Base-by-base conservation (phyloP, 768 basidiomycete species). In the Phylloporus sp. region DNA sequence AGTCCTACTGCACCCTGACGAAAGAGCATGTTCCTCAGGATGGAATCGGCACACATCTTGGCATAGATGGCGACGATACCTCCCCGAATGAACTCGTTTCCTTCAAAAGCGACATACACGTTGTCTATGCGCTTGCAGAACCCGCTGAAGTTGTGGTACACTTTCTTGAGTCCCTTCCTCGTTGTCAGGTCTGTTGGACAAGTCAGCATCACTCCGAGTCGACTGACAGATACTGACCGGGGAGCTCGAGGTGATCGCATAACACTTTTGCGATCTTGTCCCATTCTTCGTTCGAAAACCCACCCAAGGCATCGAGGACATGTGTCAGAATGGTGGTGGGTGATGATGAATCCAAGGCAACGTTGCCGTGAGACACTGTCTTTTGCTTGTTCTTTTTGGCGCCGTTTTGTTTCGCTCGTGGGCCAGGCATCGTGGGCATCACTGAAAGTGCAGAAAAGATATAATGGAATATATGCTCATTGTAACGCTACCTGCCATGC, bases 21-120 rank as follows among this genome's bases (percentile, higher is more conserved):
- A 57, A 82, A 77, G 15, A 86, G 69, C 52, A 80, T 79, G 64
- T 84, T 77, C 16, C 85, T 72, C 49, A 85, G 64, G 32, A 85
- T 70, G 3, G 80, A 72, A 61, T 85, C 84, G 0, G 72, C 74
- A 28, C 75, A 84, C 80, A 86, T 81, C 59, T 80, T 81, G 15
- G 82, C 76, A 55, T 78, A 84, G 43, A 87, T 80, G 8, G 77
- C 80, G 8, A 83, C 72, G 39, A 86, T 78, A 0, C 78, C 82
- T 1, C 81, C 83, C 43, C 69, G 65, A 16, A 85, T 68, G 50
- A 73, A 75, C 31, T 78, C 73, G 61, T 80, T 78, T 1, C 67
- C 65, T 2, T 52, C 34, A 54, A 79, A 70, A 13, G 65, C 69
- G 2, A 72, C 61, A 56, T 79, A 85, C 2, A 75, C 69, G n/a